These are phyloP conservation scores for Cutaneotrichosporon sp. DNA, from an alignment of 1,284 basidiomycete genomes.

Conservation along the genomic window DNA sequence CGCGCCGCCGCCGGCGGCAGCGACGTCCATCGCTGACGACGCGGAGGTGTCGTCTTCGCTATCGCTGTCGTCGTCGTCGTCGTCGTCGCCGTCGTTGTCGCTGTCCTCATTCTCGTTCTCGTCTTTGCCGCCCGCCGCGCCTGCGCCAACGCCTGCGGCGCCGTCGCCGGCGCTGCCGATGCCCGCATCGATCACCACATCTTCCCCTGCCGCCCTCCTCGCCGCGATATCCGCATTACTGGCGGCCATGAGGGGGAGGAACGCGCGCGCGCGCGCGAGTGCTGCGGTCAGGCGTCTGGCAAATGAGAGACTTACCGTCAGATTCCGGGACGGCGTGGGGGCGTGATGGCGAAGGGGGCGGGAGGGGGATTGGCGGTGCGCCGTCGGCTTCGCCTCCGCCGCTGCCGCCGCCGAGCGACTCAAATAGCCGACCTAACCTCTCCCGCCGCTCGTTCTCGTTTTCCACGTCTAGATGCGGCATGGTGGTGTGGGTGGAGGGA, in stretches of 20 bases:
- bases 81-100: background rate
- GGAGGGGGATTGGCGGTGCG: too few relatives aligned
- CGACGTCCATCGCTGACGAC: too few relatives aligned
- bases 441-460: conserved; percentile 7
- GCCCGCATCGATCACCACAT: conserved; percentile 31
- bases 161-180: conserved; percentile 8
- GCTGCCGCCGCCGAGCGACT: too few relatives aligned
- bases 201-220: conserved; percentile 23
- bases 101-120: background rate
- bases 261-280: conserved; percentile 33
- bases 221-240: conserved; percentile 31
- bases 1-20: background rate
- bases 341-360: background rate
- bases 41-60: background rate
- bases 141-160: background rate
- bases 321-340: conserved; percentile 13
- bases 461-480: conserved; percentile 15
- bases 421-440: conserved; percentile 4
- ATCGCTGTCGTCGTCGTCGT: background rate
- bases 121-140: background rate
- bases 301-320: conserved; percentile 8
- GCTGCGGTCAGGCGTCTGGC: conserved; percentile 16
- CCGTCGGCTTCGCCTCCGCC: background rate
- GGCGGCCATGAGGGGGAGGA: conserved; percentile 33
- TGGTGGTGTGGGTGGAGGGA: background rate